Percentiles rank a stretch among this genome's conserved stretches.
These are phyloP conservation scores for Rhodotorula sp. DNA, from an alignment of 1,284 basidiomycete species.

Conservation along the genomic window DNA sequence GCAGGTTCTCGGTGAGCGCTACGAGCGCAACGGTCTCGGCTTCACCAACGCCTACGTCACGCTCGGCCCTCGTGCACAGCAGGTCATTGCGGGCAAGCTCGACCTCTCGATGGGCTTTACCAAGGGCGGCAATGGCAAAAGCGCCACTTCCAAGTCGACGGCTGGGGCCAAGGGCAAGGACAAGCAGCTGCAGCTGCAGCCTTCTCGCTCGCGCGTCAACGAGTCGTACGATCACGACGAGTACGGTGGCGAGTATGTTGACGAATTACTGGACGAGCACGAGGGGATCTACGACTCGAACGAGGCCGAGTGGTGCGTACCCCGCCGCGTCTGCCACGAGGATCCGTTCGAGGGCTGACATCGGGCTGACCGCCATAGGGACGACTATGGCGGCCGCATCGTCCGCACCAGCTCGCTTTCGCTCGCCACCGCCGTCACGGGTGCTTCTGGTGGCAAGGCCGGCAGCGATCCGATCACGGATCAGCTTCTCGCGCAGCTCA, in stretches of 20 bases:
- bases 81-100: constrained; percentile 34
- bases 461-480: background rate
- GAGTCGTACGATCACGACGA: constrained; percentile 33
- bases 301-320: constrained; percentile 23
- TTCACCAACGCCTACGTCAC: constrained; percentile 52
- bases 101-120: constrained; percentile 41
- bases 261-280: constrained; percentile 26
- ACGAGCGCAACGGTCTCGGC: constrained; percentile 48
- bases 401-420: background rate
- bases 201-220: constrained; percentile 9
- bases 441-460: background rate
- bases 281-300: constrained; percentile 26
- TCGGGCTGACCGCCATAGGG: background rate
- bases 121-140: constrained; percentile 6
- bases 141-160: background rate
- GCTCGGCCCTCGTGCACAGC: constrained; percentile 40
- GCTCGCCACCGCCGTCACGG: background rate
- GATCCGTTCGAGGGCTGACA: too few relatives aligned
- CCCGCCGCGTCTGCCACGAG: too few relatives aligned
- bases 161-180: constrained; percentile 18
- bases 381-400: constrained; percentile 13
- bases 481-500: constrained; percentile 9
- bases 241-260: constrained; percentile 26
- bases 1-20: constrained; percentile 52
- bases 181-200: constrained; percentile 14